Evolutionary conservation across 345 rosid species (phyloP).

Genomic region (Aquilaria malaccensis): DNA sequence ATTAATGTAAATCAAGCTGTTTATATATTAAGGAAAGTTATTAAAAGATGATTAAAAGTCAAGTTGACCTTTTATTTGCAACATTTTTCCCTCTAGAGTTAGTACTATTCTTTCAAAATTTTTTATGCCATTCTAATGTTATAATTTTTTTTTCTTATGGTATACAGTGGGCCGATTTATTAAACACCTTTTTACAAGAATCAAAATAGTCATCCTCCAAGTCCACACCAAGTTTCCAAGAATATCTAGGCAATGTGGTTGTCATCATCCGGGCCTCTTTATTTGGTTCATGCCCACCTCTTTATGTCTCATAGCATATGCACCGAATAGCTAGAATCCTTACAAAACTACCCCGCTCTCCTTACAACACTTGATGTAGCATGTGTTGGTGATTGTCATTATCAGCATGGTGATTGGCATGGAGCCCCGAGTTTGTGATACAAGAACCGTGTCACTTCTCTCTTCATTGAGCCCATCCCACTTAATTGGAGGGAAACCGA

Average conservation of each 20-base stretch:
- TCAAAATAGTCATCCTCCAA: constrained; percentile 26
- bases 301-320: background rate
- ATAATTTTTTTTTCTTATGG: background rate
- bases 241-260: constrained; percentile 35
- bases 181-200: constrained; percentile 33
- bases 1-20: too few species aligned
- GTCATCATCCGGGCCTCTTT: constrained; percentile 24
- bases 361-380: background rate
- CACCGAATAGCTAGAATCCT: constrained; percentile 11
- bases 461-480: constrained; percentile 25
- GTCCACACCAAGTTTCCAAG: constrained; percentile 26
- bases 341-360: constrained; percentile 20
- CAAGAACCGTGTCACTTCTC: constrained; percentile 15
- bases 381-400: too few species aligned
- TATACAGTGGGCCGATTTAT: constrained; percentile 38
- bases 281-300: constrained; percentile 22
- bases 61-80: too few species aligned
- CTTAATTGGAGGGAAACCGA: background rate
- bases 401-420: constrained; percentile 30
- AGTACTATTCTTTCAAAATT: too few species aligned
- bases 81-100: too few species aligned
- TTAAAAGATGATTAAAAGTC: too few species aligned
- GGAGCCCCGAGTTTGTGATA: constrained; percentile 24
- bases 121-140: too few species aligned
- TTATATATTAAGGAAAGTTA: too few species aligned